Base-by-base conservation (phyloP, 768 basidiomycete species). In the Plicaturopsis crispa region DNA sequence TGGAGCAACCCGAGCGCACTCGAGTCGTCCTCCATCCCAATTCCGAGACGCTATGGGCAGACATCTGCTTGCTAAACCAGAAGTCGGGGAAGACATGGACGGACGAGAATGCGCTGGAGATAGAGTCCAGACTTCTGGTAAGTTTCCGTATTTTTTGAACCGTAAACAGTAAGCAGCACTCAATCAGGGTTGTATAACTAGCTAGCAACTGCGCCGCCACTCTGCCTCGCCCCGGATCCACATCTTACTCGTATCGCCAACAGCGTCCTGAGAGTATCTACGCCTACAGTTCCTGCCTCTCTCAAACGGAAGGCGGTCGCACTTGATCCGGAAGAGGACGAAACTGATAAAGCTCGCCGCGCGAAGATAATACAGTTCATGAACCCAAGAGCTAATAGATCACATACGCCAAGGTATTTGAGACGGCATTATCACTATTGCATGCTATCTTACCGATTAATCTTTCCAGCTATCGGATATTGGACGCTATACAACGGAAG, bases 171-270 rank as follows among this genome's bases (percentile, higher is more conserved):
- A n/a, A n/a, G n/a, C n/a, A n/a, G n/a, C 5, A 12, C 10, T 21
- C 21, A 4, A 22, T 32, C 26, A 4, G 4, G 16, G 19, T 24
- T 12, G 40, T 35, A 18, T 36, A 33, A 34, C 36, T 44, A 91
- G 87, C 65, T 85, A 33, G 77, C 85, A 12, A 87, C 84, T 4
- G 61, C 82, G 0, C 73, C 80, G 4, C 80, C 87, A 4, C 64
- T 91, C 32, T 90, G 86, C 53, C 70, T 91, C 20, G 78, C 85
- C 46, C 87, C 88, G 3, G 75, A 90, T 49, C 78, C 82, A 2
- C 80, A 82, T 52, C 68, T 90, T 24, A 71, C 79, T 16, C 75
- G 86, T 30, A 72, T 87, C 16, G 84, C 74, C 7, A 91, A 91
- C 53, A 76, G 77, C 46, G 70, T 85, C 4, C 61, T 84, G 31